Conservation (phyloP, 768 basidiomycete genomes). For the Strobilomyces confusus region DNA sequence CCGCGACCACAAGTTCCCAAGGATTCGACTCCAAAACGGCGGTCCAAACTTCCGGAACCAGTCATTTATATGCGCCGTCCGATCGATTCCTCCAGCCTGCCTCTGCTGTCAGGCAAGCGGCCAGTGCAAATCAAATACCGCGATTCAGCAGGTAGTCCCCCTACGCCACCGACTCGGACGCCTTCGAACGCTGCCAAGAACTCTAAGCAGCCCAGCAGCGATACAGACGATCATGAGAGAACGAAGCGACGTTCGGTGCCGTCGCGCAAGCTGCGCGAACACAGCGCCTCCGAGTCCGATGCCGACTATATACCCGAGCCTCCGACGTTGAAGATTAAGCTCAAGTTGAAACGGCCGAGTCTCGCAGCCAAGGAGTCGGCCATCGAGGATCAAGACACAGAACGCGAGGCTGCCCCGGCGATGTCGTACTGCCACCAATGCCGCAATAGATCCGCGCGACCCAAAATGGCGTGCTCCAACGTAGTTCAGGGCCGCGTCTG, state of each 20-base stretch:
- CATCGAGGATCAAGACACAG: background rate
- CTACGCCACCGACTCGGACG: background rate
- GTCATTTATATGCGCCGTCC: constrained; percentile 31
- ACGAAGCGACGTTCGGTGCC: constrained; percentile 7
- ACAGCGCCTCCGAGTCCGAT: constrained; percentile 7
- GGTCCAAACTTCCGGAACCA: constrained; percentile 21
- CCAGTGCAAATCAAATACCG: constrained; percentile 32
- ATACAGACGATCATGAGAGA: background rate
- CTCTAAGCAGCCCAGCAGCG: background rate
- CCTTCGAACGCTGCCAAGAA: background rate
- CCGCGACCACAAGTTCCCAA: background rate
- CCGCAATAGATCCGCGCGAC: constrained; percentile 20
- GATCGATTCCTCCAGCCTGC: constrained; percentile 17
- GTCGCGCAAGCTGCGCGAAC: constrained; percentile 18
- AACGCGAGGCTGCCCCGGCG: background rate
- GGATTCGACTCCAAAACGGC: constrained; percentile 1
- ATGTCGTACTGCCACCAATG: constrained; percentile 37
- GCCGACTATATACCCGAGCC: constrained; percentile 12
- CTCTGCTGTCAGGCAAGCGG: constrained; percentile 20
- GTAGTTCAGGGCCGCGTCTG: constrained; percentile 18
- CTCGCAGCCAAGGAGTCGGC: background rate
- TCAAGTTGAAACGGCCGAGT: constrained; percentile 3
- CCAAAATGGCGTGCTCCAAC: constrained; percentile 37
- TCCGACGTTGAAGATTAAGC: background rate
- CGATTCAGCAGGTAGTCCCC: constrained; percentile 4